Evolutionary conservation across 1,284 basidiomycete species (phyloP).

Genomic region (Inonotus hispidus): DNA sequence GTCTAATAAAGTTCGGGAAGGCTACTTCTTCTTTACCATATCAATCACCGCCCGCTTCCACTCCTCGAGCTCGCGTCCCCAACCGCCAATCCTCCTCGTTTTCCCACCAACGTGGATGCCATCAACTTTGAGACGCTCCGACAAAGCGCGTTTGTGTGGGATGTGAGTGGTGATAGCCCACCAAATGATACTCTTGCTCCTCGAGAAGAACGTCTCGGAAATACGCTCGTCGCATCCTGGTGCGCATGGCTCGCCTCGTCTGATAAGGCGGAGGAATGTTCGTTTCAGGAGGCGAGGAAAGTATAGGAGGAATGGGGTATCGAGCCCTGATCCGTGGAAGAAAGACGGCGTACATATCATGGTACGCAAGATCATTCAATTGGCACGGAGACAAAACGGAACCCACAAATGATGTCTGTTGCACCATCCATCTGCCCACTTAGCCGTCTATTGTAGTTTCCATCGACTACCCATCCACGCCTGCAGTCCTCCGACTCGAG

Average conservation of each 20-base stretch:
- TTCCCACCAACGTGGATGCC: conserved; percentile 29
- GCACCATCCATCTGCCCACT: conserved; percentile 32
- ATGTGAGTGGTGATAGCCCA: conserved; percentile 47
- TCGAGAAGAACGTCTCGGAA: conserved; percentile 41
- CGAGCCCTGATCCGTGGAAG: conserved; percentile 44
- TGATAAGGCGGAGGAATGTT: conserved; percentile 45
- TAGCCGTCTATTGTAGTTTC: conserved; percentile 32
- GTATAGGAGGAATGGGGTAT: conserved; percentile 54
- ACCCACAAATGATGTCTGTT: conserved; percentile 58
- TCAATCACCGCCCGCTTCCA: conserved; percentile 34
- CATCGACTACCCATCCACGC: conserved; percentile 49
- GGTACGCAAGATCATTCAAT: background rate
- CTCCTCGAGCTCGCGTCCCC: conserved; percentile 29
- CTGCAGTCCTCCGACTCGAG: conserved; percentile 24
- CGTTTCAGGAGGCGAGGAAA: conserved; percentile 49
- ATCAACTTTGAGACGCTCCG: conserved; percentile 28
- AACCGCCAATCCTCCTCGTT: conserved; percentile 43
- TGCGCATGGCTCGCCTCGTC: conserved; percentile 38
- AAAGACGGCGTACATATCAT: background rate
- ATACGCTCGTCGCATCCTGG: conserved; percentile 47
- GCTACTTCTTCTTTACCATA: conserved; percentile 24
- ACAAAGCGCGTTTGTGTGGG: conserved; percentile 24
- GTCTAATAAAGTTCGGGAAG: background rate
- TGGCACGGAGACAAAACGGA: background rate
- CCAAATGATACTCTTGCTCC: conserved; percentile 49